Percentiles rank a stretch among this genome's conserved stretches.
Conservation (phyloP, 2,329 filamentous ascomycete genomes). For the Gaeumannomyces sp. region DNA sequence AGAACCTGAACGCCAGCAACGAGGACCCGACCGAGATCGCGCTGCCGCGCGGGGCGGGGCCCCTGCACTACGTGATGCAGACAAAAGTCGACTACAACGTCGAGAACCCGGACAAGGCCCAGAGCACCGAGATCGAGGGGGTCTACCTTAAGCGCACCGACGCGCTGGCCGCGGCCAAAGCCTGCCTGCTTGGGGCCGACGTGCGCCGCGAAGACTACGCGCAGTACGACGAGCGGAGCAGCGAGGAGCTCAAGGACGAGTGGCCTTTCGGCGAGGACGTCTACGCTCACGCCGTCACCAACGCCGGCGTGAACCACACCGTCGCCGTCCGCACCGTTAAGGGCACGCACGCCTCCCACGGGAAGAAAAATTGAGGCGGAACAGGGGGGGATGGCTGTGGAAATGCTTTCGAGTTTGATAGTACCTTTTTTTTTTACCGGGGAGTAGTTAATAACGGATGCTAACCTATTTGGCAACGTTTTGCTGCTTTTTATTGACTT, state of each 20-base stretch:
- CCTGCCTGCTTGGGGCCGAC: conserved; percentile 22
- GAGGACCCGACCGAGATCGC: conserved; percentile 15
- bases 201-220: conserved; percentile 18
- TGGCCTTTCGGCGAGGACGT: conserved; percentile 41
- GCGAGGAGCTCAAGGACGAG: conserved; percentile 18
- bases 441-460: too few relatives aligned
- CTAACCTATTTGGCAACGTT: too few relatives aligned
- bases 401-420: too few relatives aligned
- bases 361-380: conserved; percentile 13
- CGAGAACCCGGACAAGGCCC: conserved; percentile 27
- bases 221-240: conserved; percentile 29
- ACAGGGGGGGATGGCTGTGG: too few relatives aligned
- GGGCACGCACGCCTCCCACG: conserved; percentile 19
- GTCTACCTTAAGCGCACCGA: conserved; percentile 26
- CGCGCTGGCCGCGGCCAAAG: conserved; percentile 28
- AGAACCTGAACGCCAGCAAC: conserved; percentile 19
- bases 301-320: conserved; percentile 34
- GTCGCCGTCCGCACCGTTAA: conserved; percentile 30
- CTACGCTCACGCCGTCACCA: conserved; percentile 34
- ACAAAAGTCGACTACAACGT: conserved; percentile 34
- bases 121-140: conserved; percentile 33
- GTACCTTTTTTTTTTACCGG: too few relatives aligned
- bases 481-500: too few relatives aligned
- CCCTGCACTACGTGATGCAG: conserved; percentile 36
- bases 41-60: conserved; percentile 21